Base-by-base conservation (phyloP, 768 basidiomycete species). In the Auricularia sp. region DNA sequence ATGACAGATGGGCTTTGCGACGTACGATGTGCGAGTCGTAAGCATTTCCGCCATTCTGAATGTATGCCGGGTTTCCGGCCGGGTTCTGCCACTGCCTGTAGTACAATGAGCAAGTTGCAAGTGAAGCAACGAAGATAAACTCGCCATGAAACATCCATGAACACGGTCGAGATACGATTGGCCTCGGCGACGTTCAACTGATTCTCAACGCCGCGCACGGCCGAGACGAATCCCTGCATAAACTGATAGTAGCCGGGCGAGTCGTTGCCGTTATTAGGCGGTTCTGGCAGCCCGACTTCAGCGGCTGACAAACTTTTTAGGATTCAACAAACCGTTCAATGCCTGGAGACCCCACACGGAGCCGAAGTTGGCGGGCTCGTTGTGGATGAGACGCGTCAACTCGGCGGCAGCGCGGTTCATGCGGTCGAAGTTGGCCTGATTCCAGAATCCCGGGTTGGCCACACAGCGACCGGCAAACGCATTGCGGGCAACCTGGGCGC, bases 211-310 rank as follows among this genome's bases (percentile, higher is more conserved):
- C 56, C 56, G 23, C 56, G 56, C 16, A 59, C 56, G 4, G 56
- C 56, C 23, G 16, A 10, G 12, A 59, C 56, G 56, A 59, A 59
- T 14, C 56, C 56, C 34, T 59, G 56, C 56, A 59, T 59, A 29
- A 59, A 59, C 56, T 59, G 56, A 23, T 59, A 59, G 34, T 59
- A 59, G 23, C 56, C 56, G 34, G 56, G 56, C 14, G 56, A n/a
- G 29, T 59, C 56, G 56, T 59, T 59, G 6, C 56, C 56, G 56
- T 59, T 59, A 29, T 14, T 59, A 23, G 56, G 56, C 21, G 56
- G 56, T 18, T 59, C 56, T 59, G 56, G 23, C 8, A 14, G 29
- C 23, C 23, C 29, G 21, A 12, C 10, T 11, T 35, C 16, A 33
- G 4, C 29, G 23, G 6, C 23, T 23, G 56, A 29, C 8, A 59